These are phyloP conservation scores for Hyaloscypha finlandica DNA, from an alignment of 495 filamentous ascomycete genomes.

Conservation along the genomic window DNA sequence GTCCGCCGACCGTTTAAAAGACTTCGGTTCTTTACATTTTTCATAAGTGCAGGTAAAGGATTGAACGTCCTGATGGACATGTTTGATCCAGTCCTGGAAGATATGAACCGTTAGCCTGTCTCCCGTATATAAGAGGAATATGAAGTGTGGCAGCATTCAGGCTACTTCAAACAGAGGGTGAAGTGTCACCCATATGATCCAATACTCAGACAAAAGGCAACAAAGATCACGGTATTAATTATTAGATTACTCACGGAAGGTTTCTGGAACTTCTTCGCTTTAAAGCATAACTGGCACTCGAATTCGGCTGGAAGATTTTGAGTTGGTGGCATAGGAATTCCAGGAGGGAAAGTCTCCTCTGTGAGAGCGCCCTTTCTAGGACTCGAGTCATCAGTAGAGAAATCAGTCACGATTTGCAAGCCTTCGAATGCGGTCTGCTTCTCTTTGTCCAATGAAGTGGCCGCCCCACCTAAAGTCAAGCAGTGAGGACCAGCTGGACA, in stretches of 20 bases:
- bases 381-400: slow-evolving; percentile 53
- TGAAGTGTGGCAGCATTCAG: too few species aligned
- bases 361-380: slow-evolving; percentile 64
- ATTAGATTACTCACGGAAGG: too few species aligned
- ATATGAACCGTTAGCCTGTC: too few species aligned
- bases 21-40: slow-evolving; percentile 82
- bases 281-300: slow-evolving; percentile 90
- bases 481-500: slow-evolving; percentile 66
- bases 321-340: slow-evolving; percentile 83
- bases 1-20: slow-evolving; percentile 97
- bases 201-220: too few species aligned
- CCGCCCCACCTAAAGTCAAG: slow-evolving; percentile 59
- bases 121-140: too few species aligned
- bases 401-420: slow-evolving; percentile 45
- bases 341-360: slow-evolving; percentile 69
- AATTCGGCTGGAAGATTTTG: slow-evolving; percentile 81
- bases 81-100: slow-evolving; percentile 99
- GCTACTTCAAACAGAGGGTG: too few species aligned
- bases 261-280: slow-evolving; percentile 87
- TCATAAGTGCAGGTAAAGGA: slow-evolving; percentile 95
- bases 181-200: too few species aligned
- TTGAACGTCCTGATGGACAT: slow-evolving; percentile 93
- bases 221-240: too few species aligned
- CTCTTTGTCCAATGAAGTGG: too few species aligned
- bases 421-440: too few species aligned